A percentile compares a stretch with the other conserved stretches of the same genome.
Conservation (phyloP, 2,329 filamentous ascomycete genomes). For the Didymellaceae sp. region DNA sequence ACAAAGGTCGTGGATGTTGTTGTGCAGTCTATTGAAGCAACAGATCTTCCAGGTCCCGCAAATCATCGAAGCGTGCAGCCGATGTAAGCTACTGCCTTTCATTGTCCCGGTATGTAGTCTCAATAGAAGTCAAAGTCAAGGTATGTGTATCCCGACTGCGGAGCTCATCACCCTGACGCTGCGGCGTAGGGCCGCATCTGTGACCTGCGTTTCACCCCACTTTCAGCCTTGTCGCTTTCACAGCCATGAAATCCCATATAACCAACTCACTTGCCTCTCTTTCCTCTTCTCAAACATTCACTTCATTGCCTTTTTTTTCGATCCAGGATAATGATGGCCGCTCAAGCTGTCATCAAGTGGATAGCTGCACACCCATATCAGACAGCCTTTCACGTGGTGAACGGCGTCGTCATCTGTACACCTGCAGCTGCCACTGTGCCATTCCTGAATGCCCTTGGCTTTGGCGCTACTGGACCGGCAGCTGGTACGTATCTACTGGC, state of each 20-base stretch:
- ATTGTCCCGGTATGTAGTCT: neutral
- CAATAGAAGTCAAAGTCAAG: neutral
- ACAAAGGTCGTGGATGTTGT: constrained; percentile 21
- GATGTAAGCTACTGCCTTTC: neutral
- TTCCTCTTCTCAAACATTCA: neutral
- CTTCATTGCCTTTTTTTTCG: neutral
- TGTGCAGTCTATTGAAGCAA: constrained; percentile 26
- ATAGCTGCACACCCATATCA: constrained; percentile 34
- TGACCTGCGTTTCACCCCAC: constrained; percentile 3
- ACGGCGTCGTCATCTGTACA: constrained; percentile 30
- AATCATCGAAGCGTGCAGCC: neutral
- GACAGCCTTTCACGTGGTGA: constrained; percentile 32
- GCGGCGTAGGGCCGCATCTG: neutral
- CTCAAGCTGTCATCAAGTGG: constrained; percentile 22
- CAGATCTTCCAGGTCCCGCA: constrained; percentile 25
- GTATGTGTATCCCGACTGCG: neutral
- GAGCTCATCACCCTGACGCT: neutral
- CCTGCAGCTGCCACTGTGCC: constrained; percentile 34
- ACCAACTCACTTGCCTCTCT: neutral
- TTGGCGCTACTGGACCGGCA: constrained; percentile 29
- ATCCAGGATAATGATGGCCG: constrained; percentile 1
- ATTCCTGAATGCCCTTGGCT: constrained; percentile 29
- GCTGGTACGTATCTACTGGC: constrained; percentile 23
- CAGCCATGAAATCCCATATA: neutral
- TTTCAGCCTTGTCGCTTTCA: constrained; percentile 8